A percentile compares a stretch with the other conserved stretches of the same genome.
These are phyloP conservation scores for Phialocephala subalpina DNA, from an alignment of 2,329 filamentous ascomycete genomes.

Conservation along the genomic window DNA sequence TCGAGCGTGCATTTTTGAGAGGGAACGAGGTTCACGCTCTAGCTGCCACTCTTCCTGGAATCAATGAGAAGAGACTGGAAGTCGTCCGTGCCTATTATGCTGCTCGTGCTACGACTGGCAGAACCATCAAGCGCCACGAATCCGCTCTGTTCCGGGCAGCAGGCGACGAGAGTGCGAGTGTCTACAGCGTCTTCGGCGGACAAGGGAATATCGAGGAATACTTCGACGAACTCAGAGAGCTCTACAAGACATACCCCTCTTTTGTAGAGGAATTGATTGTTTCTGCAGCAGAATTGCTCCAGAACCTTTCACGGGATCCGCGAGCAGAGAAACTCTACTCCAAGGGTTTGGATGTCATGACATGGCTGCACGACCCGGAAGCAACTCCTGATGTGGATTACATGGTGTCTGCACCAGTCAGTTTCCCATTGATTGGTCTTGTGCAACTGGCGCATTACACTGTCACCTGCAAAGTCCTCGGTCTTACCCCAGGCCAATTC, in stretches of 20 bases:
- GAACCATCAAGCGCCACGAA: slow-evolving; percentile 89
- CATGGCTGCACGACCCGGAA: slow-evolving; percentile 90
- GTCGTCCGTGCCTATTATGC: slow-evolving; percentile 93
- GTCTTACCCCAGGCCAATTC: slow-evolving; percentile 87
- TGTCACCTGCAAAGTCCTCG: slow-evolving; percentile 91
- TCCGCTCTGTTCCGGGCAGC: slow-evolving; percentile 92
- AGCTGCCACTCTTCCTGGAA: slow-evolving; percentile 85
- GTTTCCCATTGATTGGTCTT: slow-evolving; percentile 93
- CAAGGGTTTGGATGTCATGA: slow-evolving; percentile 94
- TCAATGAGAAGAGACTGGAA: slow-evolving; percentile 89
- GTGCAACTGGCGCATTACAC: slow-evolving; percentile 96
- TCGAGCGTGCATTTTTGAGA: slow-evolving; percentile 91
- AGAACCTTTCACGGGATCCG: slow-evolving; percentile 81
- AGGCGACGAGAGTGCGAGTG: slow-evolving; percentile 80
- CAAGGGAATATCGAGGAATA: slow-evolving; percentile 99
- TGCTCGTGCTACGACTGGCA: slow-evolving; percentile 82
- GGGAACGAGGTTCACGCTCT: slow-evolving; percentile 97
- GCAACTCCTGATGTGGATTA: slow-evolving; percentile 94
- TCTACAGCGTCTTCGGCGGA: slow-evolving; percentile 95
- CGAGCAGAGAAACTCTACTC: slow-evolving; percentile 94
- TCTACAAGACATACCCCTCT: slow-evolving; percentile 89
- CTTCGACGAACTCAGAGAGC: slow-evolving; percentile 93
- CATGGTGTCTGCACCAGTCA: slow-evolving; percentile 92
- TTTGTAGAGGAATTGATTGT: slow-evolving; percentile 88
- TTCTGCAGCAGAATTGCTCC: slow-evolving; percentile 85